phyloP scores from a whole-genome alignment of 2,329 filamentous ascomycete species.

The Catunica adiposa region DNA sequence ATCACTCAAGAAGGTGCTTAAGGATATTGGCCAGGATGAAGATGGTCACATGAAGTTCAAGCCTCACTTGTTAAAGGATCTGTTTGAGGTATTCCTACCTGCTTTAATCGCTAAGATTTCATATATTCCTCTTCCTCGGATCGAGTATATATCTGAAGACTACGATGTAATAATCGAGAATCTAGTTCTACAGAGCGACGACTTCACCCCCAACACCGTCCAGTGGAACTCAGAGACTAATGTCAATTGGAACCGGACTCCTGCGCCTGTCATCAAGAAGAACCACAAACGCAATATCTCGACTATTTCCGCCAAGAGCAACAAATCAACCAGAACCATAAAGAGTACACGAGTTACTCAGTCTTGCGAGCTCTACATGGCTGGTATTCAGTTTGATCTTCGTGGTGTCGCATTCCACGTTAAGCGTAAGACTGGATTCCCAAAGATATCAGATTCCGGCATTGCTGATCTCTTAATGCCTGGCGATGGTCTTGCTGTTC shows the following conservation, averaged over 20 bases:
- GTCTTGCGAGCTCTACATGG: constrained; percentile 44
- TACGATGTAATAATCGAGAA: constrained; percentile 88
- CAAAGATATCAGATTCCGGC: constrained; percentile 70
- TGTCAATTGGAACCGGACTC: constrained; percentile 88
- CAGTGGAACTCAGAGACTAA: constrained; percentile 88
- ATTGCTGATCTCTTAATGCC: constrained; percentile 77
- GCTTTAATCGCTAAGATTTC: constrained; percentile 66
- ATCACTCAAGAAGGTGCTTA: constrained; percentile 70
- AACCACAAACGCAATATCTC: constrained; percentile 43
- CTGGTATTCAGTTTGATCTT: constrained; percentile 84
- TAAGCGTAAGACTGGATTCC: constrained; percentile 89
- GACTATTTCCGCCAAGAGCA: not conserved
- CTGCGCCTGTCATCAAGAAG: constrained; percentile 66
- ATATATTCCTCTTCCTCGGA: constrained; percentile 84
- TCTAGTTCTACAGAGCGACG: constrained; percentile 86
- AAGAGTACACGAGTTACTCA: constrained; percentile 1
- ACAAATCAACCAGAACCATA: not conserved
- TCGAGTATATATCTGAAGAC: constrained; percentile 74
- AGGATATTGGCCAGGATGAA: constrained; percentile 69
- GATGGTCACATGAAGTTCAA: constrained; percentile 81
- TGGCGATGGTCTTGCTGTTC: constrained; percentile 58
- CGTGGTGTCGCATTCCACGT: constrained; percentile 86
- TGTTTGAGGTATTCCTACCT: constrained; percentile 75
- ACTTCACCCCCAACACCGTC: constrained; percentile 82
- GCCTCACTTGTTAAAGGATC: constrained; percentile 76